Base-by-base conservation (phyloP, 495 filamentous ascomycete species). In the Pyronema domesticum region DNA sequence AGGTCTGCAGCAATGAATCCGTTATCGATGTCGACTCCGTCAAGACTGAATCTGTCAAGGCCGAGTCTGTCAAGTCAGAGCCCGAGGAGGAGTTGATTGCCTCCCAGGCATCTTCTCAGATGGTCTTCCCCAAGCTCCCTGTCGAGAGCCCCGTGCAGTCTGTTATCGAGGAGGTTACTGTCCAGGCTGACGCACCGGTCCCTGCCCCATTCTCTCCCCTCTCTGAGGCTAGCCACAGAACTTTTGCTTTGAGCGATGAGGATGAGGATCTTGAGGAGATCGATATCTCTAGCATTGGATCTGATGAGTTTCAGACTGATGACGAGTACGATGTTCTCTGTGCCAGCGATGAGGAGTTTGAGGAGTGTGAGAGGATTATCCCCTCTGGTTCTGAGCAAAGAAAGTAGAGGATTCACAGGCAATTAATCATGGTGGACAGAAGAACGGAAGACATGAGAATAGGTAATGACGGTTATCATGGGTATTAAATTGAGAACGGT, bases 291-390 rank as follows among this genome's bases (percentile, higher is more conserved):
- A 64, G 61, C 11, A 63, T 70, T 33, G 76, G 75, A 42, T 71
- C 74, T 37, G 68, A 71, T 50, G 83, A 80, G 7, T 95, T 93
- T 74, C 68, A 93, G 69, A 95, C 93, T 10, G 91, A 98, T 59
- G 91, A 96, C 61, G 91, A 98, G 71, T 98, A 95, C 61, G 91
- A 98, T 58, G 82, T 96, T 57, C 80, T 96, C 30, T 86, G 94
- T 71, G 93, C 88, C 18, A 93, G 85, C 56, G 93, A 96, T 57
- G 88, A 94, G 64, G 59, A 60, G 37, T 65, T 65, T 51, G 56
- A 60, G 49, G 62, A 64, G 39, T 63, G 60, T 37, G 57, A 64
- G 36, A 30, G 23, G 5, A 5, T 30, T 30, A 1, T 30, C 5
- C 23, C 23, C 23, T 30, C 23, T 30, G 23, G 23, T 30, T 30